phyloP scores from a whole-genome alignment of 805 yeast species.

The Lipomyces yamadae region DNA sequence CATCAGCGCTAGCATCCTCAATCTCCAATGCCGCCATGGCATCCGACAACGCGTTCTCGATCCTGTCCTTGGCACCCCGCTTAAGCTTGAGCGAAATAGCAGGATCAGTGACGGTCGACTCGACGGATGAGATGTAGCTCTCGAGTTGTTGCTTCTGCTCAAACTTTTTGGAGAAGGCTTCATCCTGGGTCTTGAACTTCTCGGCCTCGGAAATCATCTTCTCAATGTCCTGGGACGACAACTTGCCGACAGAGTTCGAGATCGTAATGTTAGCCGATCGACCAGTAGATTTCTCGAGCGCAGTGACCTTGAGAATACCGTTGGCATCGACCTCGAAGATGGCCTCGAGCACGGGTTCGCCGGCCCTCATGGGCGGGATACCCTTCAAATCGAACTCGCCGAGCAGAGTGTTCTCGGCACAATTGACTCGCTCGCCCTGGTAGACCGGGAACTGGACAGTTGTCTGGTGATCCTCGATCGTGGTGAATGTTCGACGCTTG shows the following conservation, averaged over 20 bases:
- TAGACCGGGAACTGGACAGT: conserved; percentile 98
- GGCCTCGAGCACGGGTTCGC: conserved; percentile 99
- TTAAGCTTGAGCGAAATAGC: conserved; percentile 95
- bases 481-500: conserved; percentile 98
- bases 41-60: conserved; percentile 96
- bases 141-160: conserved; percentile 99
- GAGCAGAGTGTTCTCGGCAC: conserved; percentile 93
- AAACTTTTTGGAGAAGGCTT: conserved; percentile 98
- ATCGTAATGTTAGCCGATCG: conserved; percentile 97
- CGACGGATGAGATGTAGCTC: conserved; percentile 95
- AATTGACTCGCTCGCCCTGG: conserved; percentile 99
- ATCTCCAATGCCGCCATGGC: conserved; percentile 97
- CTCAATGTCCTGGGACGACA: conserved; percentile 94
- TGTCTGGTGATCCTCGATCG: conserved; percentile 98
- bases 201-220: conserved; percentile 99
- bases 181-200: conserved; percentile 98
- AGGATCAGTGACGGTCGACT: conserved; percentile 97
- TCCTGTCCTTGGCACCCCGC: conserved; percentile 96
- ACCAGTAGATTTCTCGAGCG: conserved; percentile 98
- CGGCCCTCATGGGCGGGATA: conserved; percentile 98
- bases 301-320: conserved; percentile 99
- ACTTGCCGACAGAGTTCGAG: conserved; percentile 98
- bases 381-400: conserved; percentile 99
- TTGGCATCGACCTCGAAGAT: conserved; percentile 99
- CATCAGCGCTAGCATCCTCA: conserved; percentile 96